A percentile compares a stretch with the other conserved stretches of the same genome.
Evolutionary conservation across 163 green algal genomes (phyloP).

Genomic region (Trebouxiophyceae sp.): DNA sequence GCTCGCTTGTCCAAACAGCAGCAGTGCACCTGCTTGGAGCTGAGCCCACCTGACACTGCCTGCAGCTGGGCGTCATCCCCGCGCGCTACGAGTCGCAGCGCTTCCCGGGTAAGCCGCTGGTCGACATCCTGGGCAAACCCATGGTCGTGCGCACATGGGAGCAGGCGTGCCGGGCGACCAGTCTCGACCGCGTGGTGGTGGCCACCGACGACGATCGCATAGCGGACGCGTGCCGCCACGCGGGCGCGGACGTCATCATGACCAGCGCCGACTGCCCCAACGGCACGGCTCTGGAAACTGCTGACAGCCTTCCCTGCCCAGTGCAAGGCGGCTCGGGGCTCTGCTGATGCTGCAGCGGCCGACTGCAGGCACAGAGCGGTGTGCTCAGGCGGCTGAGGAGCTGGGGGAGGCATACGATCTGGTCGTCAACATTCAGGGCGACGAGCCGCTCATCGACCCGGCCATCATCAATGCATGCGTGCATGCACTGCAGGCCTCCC

Average conservation of each 20-base stretch:
- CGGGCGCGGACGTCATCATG: slow-evolving; percentile 54
- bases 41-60: no score
- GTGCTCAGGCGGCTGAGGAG: slow-evolving; percentile 37
- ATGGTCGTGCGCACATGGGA: slow-evolving; percentile 52
- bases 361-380: slow-evolving; percentile 50
- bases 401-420: slow-evolving; percentile 48
- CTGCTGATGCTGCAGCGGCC: background rate
- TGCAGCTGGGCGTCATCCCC: slow-evolving; percentile 42
- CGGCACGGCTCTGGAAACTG: slow-evolving; percentile 18
- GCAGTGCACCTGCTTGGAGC: no score
- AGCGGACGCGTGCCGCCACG: slow-evolving; percentile 24
- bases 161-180: slow-evolving; percentile 28
- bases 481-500: slow-evolving; percentile 36
- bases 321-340: background rate
- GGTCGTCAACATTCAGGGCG: slow-evolving; percentile 72
- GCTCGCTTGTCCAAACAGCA: no score
- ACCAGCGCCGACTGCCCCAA: slow-evolving; percentile 50
- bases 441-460: slow-evolving; percentile 70
- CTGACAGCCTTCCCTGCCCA: background rate
- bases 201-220: slow-evolving; percentile 51
- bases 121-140: slow-evolving; percentile 36
- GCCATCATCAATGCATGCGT: slow-evolving; percentile 63
- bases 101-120: slow-evolving; percentile 50
- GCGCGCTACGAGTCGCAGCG: slow-evolving; percentile 37
- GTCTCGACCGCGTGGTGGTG: slow-evolving; percentile 36